Percentiles rank a stretch among this genome's conserved stretches.
Conservation (phyloP, 2,329 filamentous ascomycete species). For the Polychaeton citri region DNA sequence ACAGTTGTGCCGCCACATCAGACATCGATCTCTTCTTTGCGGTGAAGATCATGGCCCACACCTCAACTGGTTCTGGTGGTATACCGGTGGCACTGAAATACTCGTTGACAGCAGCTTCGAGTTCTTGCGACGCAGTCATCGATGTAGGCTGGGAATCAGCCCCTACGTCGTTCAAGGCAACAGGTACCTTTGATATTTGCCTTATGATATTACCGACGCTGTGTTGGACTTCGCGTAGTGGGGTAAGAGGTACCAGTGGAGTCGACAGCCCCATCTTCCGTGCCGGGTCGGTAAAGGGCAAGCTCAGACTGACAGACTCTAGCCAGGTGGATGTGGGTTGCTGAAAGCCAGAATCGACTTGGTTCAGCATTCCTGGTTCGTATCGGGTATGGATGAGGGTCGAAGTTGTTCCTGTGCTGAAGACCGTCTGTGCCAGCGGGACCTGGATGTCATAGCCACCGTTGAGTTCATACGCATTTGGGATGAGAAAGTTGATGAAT, state of each 20-base stretch:
- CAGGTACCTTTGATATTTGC: slow-evolving; percentile 33
- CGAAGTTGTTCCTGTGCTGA: slow-evolving; percentile 52
- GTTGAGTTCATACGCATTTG: slow-evolving; percentile 1
- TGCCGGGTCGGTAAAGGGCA: not conserved
- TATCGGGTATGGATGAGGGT: slow-evolving; percentile 33
- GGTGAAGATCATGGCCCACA: slow-evolving; percentile 59
- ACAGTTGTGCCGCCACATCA: not conserved
- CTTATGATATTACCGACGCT: slow-evolving; percentile 71
- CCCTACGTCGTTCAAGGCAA: not conserved
- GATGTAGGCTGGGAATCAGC: slow-evolving; percentile 5
- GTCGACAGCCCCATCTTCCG: not conserved
- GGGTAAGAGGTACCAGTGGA: slow-evolving; percentile 40
- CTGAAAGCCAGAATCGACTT: not conserved
- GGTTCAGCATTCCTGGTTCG: not conserved
- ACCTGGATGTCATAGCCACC: slow-evolving; percentile 24
- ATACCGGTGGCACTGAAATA: slow-evolving; percentile 37
- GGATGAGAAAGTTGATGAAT: slow-evolving; percentile 11
- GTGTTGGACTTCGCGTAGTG: slow-evolving; percentile 49
- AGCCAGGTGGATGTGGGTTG: not conserved
- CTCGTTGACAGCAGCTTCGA: slow-evolving; percentile 50
- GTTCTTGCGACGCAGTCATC: slow-evolving; percentile 55
- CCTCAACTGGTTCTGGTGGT: slow-evolving; percentile 39
- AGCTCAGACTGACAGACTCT: not conserved
- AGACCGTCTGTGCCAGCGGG: slow-evolving; percentile 66
- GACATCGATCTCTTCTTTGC: slow-evolving; percentile 16